A percentile compares a stretch with the other conserved stretches of the same genome.
Conservation (phyloP, 2,329 filamentous ascomycete genomes). For the Coleophoma eucalyptorum region DNA sequence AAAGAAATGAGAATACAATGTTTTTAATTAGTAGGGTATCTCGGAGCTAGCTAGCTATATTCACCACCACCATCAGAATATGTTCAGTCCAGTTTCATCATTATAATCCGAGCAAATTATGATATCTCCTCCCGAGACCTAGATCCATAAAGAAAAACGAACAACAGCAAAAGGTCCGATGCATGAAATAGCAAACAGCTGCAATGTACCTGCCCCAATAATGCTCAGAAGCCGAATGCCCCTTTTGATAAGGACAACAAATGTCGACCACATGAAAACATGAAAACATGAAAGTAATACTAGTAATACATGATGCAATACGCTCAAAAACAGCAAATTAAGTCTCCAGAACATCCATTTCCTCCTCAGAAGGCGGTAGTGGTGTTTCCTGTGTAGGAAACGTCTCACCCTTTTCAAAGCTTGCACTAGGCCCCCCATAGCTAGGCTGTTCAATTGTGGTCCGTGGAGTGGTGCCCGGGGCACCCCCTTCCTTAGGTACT, state of each 20-base stretch:
- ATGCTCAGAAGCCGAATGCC: background rate
- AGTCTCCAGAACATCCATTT: constrained; percentile 25
- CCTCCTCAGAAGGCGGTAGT: constrained; percentile 23
- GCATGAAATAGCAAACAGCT: background rate
- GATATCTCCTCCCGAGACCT: background rate
- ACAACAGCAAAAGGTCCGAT: background rate
- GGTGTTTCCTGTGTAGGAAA: constrained; percentile 33
- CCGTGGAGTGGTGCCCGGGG: constrained; percentile 10
- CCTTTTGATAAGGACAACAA: background rate
- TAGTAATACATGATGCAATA: background rate
- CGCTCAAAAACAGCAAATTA: constrained; percentile 11
- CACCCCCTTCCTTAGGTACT: constrained; percentile 20
- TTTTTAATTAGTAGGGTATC: background rate
- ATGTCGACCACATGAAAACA: background rate
- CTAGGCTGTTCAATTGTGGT: constrained; percentile 37
- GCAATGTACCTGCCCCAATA: background rate
- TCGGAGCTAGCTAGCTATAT: background rate
- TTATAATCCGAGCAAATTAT: background rate
- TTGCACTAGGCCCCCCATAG: constrained; percentile 44
- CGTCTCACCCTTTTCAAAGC: constrained; percentile 49
- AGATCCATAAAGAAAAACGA: background rate
- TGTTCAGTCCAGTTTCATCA: background rate
- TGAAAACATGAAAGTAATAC: background rate
- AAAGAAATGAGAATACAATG: background rate
- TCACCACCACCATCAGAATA: background rate